These are phyloP conservation scores for Litsea cubeba DNA, from an alignment of 164 flowering plant genomes.

Conservation along the genomic window DNA sequence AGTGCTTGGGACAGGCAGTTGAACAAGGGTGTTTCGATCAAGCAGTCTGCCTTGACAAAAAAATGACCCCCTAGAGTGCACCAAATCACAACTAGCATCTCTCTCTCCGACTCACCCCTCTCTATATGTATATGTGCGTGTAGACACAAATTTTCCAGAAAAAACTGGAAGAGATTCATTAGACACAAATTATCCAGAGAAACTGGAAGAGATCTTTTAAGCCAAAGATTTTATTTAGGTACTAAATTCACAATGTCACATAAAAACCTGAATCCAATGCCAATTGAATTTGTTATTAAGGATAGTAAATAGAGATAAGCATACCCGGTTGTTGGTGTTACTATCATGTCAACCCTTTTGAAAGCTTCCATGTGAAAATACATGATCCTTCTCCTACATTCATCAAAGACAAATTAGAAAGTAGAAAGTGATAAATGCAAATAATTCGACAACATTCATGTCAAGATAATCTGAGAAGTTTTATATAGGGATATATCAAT, in stretches of 20 bases:
- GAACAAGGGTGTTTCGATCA: no score
- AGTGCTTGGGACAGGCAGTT: no score
- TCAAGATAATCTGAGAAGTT: neutral
- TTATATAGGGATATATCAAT: no score
- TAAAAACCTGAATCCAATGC: neutral
- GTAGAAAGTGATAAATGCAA: neutral
- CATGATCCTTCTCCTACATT: slow-evolving; percentile 84
- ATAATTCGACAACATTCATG: neutral
- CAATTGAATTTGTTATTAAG: neutral
- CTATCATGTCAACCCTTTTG: slow-evolving; percentile 85
- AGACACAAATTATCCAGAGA: no score
- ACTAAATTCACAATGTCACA: neutral
- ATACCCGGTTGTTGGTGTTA: slow-evolving; percentile 98
- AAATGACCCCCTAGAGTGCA: no score
- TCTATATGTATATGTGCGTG: no score
- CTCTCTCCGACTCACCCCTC: no score
- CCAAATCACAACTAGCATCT: no score
- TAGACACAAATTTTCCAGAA: no score
- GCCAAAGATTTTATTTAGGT: neutral
- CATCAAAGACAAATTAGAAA: slow-evolving; percentile 1
- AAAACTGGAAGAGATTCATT: no score
- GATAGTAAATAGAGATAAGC: slow-evolving; percentile 2
- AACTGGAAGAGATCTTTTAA: no score
- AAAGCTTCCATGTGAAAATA: slow-evolving; percentile 81
- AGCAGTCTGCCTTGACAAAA: no score